A percentile compares a stretch with the other conserved stretches of the same genome.
Evolutionary conservation across 306 rosid species (phyloP).

Genomic region (Neltuma alba): DNA sequence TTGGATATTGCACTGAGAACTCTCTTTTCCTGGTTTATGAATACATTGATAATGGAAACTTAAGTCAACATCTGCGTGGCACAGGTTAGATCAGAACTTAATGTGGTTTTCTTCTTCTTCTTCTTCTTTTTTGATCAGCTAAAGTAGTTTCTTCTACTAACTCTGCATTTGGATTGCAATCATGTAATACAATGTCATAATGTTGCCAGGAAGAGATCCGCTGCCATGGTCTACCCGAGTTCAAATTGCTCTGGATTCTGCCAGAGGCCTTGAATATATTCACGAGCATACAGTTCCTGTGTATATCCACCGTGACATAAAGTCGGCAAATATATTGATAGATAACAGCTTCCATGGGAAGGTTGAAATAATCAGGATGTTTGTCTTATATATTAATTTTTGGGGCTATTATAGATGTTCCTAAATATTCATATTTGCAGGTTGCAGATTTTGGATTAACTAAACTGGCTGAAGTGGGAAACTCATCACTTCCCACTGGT

Average conservation of each 20-base stretch:
- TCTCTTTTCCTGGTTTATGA: slow-evolving; percentile 95
- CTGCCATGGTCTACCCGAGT: slow-evolving; percentile 86
- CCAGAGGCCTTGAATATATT: slow-evolving; percentile 96
- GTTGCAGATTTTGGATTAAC: slow-evolving; percentile 98
- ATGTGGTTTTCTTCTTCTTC: too few relatives aligned
- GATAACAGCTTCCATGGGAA: slow-evolving; percentile 83
- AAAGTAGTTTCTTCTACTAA: slow-evolving; percentile 10
- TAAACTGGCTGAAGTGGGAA: slow-evolving; percentile 88
- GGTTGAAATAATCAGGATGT: slow-evolving; percentile 50
- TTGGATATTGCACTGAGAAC: slow-evolving; percentile 87
- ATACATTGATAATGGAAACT: slow-evolving; percentile 87
- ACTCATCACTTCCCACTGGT: slow-evolving; percentile 75
- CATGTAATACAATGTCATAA: slow-evolving; percentile 26
- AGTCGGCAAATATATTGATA: slow-evolving; percentile 93
- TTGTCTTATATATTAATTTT: slow-evolving; percentile 22
- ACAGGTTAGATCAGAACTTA: slow-evolving; percentile 58
- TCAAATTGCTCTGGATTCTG: slow-evolving; percentile 95
- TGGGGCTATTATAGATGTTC: slow-evolving; percentile 19
- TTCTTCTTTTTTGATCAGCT: too few relatives aligned
- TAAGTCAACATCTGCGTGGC: slow-evolving; percentile 89
- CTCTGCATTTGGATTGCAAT: slow-evolving; percentile 26
- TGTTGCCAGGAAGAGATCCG: slow-evolving; percentile 68
- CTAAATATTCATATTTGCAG: slow-evolving; percentile 43
- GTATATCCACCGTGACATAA: slow-evolving; percentile 94
- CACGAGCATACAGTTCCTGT: slow-evolving; percentile 99